Evolutionary conservation across 2,329 filamentous ascomycete species (phyloP).

Genomic region (Aschersonia sp.): DNA sequence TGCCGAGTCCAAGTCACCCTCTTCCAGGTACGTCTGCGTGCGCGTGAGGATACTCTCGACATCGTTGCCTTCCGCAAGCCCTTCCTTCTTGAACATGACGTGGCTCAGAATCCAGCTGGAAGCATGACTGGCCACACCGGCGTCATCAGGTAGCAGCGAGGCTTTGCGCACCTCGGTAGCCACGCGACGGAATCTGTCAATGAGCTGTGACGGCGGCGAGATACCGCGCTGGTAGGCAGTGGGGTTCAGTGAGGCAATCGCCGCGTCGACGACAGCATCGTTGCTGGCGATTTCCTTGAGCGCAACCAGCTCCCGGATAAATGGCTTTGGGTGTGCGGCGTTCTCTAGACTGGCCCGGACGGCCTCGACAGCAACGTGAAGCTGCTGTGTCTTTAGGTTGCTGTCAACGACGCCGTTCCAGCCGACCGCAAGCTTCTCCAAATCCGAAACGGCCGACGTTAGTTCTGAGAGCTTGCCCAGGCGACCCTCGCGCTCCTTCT

Average conservation of each 20-base stretch:
- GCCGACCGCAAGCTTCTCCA: conserved; percentile 74
- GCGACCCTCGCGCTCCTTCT: conserved; percentile 74
- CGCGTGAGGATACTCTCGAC: conserved; percentile 87
- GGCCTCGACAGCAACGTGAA: conserved; percentile 89
- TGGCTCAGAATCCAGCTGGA: conserved; percentile 84
- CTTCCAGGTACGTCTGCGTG: conserved; percentile 80
- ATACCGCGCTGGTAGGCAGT: conserved; percentile 86
- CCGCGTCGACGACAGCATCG: conserved; percentile 77
- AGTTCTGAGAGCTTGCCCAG: conserved; percentile 77
- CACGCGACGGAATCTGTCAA: conserved; percentile 91
- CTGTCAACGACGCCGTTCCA: conserved; percentile 86
- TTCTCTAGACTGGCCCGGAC: conserved; percentile 73
- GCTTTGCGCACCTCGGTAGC: conserved; percentile 89
- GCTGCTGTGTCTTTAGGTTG: conserved; percentile 87
- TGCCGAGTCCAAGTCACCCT: conserved; percentile 81
- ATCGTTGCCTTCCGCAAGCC: conserved; percentile 67
- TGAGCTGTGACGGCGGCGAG: conserved; percentile 66
- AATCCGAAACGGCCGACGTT: conserved; percentile 59
- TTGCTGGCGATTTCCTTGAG: conserved; percentile 82
- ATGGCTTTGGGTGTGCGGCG: conserved; percentile 58
- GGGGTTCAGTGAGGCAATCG: conserved; percentile 93
- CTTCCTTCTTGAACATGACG: conserved; percentile 90
- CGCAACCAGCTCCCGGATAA: conserved; percentile 83
- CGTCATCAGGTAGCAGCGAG: conserved; percentile 78
- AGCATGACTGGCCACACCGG: conserved; percentile 86